Percentiles rank a stretch among this genome's conserved stretches.
Conservation (phyloP, 345 rosid genomes). For the Laguncularia racemosa region DNA sequence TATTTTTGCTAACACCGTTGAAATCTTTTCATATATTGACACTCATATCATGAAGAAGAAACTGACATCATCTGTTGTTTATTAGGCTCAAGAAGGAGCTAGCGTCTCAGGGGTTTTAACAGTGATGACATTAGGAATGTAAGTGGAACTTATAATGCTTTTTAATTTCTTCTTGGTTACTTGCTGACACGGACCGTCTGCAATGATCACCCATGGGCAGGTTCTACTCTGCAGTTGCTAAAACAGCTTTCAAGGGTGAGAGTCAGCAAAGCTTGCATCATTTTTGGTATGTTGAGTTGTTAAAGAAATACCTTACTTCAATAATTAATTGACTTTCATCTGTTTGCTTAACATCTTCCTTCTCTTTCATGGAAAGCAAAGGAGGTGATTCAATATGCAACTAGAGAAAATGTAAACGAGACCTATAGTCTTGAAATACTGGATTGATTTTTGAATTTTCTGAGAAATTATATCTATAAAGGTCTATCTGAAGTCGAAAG, state of each 20-base stretch:
- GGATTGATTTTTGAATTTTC: no score
- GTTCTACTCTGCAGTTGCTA: conserved; percentile 89
- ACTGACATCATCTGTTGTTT: conserved; percentile 16
- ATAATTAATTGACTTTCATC: not conserved
- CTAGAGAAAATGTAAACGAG: no score
- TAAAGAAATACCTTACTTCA: not conserved
- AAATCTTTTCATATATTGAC: not conserved
- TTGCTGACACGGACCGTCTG: conserved; percentile 6
- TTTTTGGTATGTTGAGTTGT: conserved; percentile 55
- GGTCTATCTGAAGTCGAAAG: no score
- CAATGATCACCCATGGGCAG: conserved; percentile 30
- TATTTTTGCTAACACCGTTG: not conserved
- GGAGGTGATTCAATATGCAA: no score
- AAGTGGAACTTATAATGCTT: conserved; percentile 24
- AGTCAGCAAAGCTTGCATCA: conserved; percentile 91
- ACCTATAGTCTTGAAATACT: no score
- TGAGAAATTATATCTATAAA: no score
- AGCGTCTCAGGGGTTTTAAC: conserved; percentile 91
- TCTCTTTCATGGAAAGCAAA: no score
- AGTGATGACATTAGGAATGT: conserved; percentile 98
- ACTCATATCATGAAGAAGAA: conserved; percentile 2
- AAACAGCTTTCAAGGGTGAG: conserved; percentile 92
- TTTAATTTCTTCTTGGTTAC: conserved; percentile 5
- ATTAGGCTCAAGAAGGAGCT: conserved; percentile 86
- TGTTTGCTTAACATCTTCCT: no score